Conservation (phyloP, 164 flowering plant genomes). For the Nymphaea thermarum region DNA sequence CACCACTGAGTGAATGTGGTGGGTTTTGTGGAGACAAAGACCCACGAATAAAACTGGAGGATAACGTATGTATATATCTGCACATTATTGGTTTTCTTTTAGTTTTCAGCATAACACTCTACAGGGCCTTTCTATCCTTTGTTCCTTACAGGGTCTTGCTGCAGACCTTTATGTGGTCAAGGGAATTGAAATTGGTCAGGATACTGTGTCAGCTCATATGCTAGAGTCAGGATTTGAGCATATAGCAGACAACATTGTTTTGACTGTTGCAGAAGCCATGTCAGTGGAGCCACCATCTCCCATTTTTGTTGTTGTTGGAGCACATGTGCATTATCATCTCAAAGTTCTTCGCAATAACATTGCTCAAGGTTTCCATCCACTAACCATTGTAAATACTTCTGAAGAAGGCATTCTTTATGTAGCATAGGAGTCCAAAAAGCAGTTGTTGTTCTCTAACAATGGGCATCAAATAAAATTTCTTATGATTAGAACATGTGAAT, state of each 20-base stretch:
- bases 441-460: too few species aligned
- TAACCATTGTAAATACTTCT: neutral
- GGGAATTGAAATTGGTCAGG: slow-evolving; percentile 82
- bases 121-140: neutral
- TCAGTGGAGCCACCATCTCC: slow-evolving; percentile 94
- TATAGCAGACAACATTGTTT: slow-evolving; percentile 53
- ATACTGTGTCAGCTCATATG: slow-evolving; percentile 67
- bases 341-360: slow-evolving; percentile 63
- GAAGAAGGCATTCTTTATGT: too few species aligned
- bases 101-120: too few species aligned
- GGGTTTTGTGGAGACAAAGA: slow-evolving; percentile 80
- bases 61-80: slow-evolving; percentile 39
- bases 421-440: too few species aligned
- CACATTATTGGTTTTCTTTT: neutral
- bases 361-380: slow-evolving; percentile 49
- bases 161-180: slow-evolving; percentile 71
- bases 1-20: slow-evolving; percentile 89
- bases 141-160: slow-evolving; percentile 55
- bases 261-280: slow-evolving; percentile 97
- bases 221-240: slow-evolving; percentile 51
- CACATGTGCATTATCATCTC: slow-evolving; percentile 49
- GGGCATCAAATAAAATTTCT: too few species aligned
- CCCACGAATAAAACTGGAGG: slow-evolving; percentile 71
- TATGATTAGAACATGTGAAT: too few species aligned
- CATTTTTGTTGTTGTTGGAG: slow-evolving; percentile 66